phyloP scores from a whole-genome alignment of 768 basidiomycete species.

The Daedalea quercina region DNA sequence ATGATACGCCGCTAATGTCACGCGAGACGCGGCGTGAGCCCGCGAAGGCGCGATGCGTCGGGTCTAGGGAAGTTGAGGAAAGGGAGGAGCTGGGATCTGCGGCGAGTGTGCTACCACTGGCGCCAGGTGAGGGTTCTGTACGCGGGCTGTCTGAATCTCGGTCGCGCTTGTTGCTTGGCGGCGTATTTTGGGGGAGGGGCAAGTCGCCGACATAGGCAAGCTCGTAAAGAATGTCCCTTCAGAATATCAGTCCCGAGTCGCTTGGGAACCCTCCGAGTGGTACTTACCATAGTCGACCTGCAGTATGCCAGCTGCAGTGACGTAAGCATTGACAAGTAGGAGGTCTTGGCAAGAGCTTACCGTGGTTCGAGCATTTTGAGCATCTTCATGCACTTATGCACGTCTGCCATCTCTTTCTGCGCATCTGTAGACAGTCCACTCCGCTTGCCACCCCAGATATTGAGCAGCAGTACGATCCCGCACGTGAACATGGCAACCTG shows the following conservation, averaged over 20 bases:
- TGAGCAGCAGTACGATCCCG: constrained; percentile 41
- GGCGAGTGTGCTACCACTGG: neutral
- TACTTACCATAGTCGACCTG: constrained; percentile 45
- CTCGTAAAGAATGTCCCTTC: constrained; percentile 69
- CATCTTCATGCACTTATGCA: constrained; percentile 39
- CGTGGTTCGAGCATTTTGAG: constrained; percentile 28
- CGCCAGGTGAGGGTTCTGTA: neutral
- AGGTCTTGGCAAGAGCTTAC: constrained; percentile 17
- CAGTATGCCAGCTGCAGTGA: constrained; percentile 35
- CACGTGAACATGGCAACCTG: constrained; percentile 36
- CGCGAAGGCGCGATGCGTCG: constrained; percentile 22
- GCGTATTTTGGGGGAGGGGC: constrained; percentile 53
- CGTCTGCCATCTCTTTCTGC: constrained; percentile 36
- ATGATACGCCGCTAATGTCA: constrained; percentile 7
- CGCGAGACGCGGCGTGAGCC: constrained; percentile 29
- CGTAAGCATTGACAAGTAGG: neutral
- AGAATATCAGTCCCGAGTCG: neutral
- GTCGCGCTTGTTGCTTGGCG: constrained; percentile 52
- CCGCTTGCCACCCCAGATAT: constrained; percentile 40
- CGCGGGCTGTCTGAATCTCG: constrained; percentile 48
- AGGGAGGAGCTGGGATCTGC: constrained; percentile 5
- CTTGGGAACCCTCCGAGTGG: too few relatives aligned
- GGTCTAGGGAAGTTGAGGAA: neutral
- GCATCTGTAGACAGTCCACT: constrained; percentile 28
- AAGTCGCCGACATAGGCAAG: constrained; percentile 66